phyloP scores from a whole-genome alignment of 2,329 filamentous ascomycete species.

The Cercospora nicotianae region DNA sequence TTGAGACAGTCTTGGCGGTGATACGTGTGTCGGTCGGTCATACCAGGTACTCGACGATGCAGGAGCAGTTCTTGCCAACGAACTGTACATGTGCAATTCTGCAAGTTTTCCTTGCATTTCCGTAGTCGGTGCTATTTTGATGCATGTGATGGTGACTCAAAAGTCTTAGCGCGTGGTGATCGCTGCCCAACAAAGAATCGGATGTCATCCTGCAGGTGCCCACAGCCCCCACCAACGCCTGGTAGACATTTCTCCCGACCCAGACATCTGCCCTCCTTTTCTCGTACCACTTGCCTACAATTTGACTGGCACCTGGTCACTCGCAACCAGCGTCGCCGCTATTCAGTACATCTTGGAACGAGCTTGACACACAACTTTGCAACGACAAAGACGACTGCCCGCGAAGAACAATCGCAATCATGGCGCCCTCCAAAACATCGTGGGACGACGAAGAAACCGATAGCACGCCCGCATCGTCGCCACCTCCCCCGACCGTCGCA shows the following conservation, averaged over 20 bases:
- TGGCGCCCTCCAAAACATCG: constrained; percentile 37
- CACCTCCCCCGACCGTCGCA: constrained; percentile 46
- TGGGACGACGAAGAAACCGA: constrained; percentile 57
- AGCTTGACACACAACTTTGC: neutral
- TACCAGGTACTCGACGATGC: neutral
- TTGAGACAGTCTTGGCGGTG: neutral
- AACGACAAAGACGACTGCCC: constrained; percentile 14
- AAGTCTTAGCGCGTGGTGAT: constrained; percentile 7
- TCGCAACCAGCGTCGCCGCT: neutral
- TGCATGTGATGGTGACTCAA: constrained; percentile 7
- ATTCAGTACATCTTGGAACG: neutral
- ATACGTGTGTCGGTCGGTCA: neutral
- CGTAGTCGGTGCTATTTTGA: neutral
- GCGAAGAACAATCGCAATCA: constrained; percentile 34
- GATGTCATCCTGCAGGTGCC: constrained; percentile 4
- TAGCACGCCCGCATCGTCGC: constrained; percentile 51
- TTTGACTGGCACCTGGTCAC: neutral
- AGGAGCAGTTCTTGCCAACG: neutral
- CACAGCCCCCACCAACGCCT: neutral
- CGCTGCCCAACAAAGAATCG: constrained; percentile 8
- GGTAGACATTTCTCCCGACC: constrained; percentile 5
- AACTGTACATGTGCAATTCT: neutral
- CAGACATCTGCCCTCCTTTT: constrained; percentile 5
- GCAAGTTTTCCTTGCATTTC: constrained; percentile 1
- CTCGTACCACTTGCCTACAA: neutral